Conservation (phyloP, 2,329 filamentous ascomycete species). For the Colletotrichum sp. region DNA sequence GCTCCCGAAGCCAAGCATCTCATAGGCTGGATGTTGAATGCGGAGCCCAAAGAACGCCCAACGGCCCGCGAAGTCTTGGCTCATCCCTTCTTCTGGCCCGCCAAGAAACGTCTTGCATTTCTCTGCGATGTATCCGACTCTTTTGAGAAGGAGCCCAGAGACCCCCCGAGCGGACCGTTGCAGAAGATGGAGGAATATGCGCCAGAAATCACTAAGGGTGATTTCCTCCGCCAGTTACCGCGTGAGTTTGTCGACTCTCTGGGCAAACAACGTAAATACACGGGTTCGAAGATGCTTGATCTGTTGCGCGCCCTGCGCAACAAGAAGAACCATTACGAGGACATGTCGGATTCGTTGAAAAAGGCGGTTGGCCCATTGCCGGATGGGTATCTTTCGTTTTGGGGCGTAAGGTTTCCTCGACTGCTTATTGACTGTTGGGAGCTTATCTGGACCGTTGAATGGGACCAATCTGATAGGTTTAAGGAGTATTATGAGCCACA, state of each 20-base stretch:
- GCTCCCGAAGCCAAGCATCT: slow-evolving; percentile 87
- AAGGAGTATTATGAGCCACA: slow-evolving; percentile 70
- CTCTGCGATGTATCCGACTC: slow-evolving; percentile 97
- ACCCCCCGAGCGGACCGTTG: slow-evolving; percentile 76
- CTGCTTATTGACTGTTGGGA: slow-evolving; percentile 81
- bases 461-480: slow-evolving; percentile 71
- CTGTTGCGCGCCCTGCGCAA: slow-evolving; percentile 88
- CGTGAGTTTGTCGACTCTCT: slow-evolving; percentile 86
- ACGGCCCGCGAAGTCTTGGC: slow-evolving; percentile 81
- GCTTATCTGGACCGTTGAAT: slow-evolving; percentile 69
- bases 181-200: slow-evolving; percentile 61
- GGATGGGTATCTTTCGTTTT: slow-evolving; percentile 83
- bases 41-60: slow-evolving; percentile 64
- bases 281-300: slow-evolving; percentile 81
- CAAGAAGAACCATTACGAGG: slow-evolving; percentile 97
- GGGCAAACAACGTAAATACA: slow-evolving; percentile 95
- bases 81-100: slow-evolving; percentile 95
- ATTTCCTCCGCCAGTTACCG: slow-evolving; percentile 81
- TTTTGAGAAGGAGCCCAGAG: slow-evolving; percentile 89
- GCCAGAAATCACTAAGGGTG: slow-evolving; percentile 61
- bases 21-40: slow-evolving; percentile 77
- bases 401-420: slow-evolving; percentile 79
- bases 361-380: slow-evolving; percentile 73
- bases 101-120: slow-evolving; percentile 88
- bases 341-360: slow-evolving; percentile 84